Base-by-base conservation (phyloP, 129 eudicot genomes). In the Ambrosia trifida region DNA sequence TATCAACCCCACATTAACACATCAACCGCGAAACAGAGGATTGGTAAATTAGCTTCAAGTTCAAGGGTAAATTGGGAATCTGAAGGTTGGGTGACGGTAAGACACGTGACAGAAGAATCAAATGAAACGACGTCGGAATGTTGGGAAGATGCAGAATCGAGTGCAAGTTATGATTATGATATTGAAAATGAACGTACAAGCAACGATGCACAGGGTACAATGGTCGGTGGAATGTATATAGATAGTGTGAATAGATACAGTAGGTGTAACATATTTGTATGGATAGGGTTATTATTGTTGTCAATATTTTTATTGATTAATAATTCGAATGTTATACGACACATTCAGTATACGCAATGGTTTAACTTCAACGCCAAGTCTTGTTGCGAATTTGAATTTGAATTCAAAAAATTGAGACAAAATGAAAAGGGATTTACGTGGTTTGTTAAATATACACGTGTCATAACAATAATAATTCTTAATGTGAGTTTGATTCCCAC, bases 31-130 rank as follows among this genome's bases (percentile, higher is more conserved):
- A 75, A 71, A 70, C 81, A 54, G 43, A 82, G 90, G 72, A 84
- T 86, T 50, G 30, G 79, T 24, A 66, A 59, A 65, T 78, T 89
- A 41, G 88, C 86, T 62, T 80, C 90, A 20, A 36, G 24, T 20
- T 28, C 59, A 30, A 83, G 83, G 75, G 88, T 73, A 70, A 72
- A 58, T 58, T 89, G 93, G 93, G 93, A 86, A 80, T 77, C 86
- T 17, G 88, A 89, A 74, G 96, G 86, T 32, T 89, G 96, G 96
- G 64, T 70, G 78, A 64, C 60, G 58, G 96, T 84, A 68, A 84
- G 96, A 75, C 60, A 52, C 32, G 17, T 72, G 66, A 33, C 36
- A 5, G 66, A 19, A 8, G 20, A 47, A 49, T 57, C 35, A 3
- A 40, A 14, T 11, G 60, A 32, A 32, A 62, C 44, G 31, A 5